Evolutionary conservation across 2,329 filamentous ascomycete genomes (phyloP).

Genomic region (Fusarium metavorans): DNA sequence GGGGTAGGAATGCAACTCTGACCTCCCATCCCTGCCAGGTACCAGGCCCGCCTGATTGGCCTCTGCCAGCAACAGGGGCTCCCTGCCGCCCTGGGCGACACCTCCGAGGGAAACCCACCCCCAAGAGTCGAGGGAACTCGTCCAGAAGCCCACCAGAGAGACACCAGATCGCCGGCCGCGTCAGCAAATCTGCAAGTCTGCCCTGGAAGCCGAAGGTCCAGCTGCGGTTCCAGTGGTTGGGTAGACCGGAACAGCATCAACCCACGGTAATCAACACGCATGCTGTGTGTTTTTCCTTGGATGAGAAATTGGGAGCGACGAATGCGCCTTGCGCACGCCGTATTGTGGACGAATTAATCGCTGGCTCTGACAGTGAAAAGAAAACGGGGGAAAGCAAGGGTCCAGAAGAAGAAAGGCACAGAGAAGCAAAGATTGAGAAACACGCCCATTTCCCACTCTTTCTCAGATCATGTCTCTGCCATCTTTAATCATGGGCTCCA

Average conservation of each 20-base stretch:
- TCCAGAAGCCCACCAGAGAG: conserved; percentile 13
- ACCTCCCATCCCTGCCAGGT: conserved; percentile 39
- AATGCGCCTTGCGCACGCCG: not conserved
- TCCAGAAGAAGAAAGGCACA: not conserved
- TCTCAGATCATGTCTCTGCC: not conserved
- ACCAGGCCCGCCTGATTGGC: conserved; percentile 38
- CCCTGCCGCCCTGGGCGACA: conserved; percentile 17
- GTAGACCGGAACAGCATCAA: conserved; percentile 23
- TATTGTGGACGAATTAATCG: conserved; percentile 1
- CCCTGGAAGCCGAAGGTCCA: conserved; percentile 22
- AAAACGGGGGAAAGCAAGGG: not conserved
- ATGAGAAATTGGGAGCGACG: not conserved
- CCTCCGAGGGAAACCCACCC: conserved; percentile 1
- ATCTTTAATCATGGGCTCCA: conserved; percentile 1
- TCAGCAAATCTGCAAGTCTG: conserved; percentile 27
- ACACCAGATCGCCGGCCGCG: conserved; percentile 39
- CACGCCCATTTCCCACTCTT: not conserved
- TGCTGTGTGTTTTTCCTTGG: not conserved
- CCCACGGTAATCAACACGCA: not conserved
- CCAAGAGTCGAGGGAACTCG: conserved; percentile 2
- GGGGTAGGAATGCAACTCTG: conserved; percentile 13
- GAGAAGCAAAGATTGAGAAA: conserved; percentile 7
- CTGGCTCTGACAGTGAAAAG: not conserved
- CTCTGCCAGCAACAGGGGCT: conserved; percentile 1
- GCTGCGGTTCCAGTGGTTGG: conserved; percentile 20